Evolutionary conservation across 352 stramenopile genomes (phyloP).

Genomic region (Peronospora belbahrii): DNA sequence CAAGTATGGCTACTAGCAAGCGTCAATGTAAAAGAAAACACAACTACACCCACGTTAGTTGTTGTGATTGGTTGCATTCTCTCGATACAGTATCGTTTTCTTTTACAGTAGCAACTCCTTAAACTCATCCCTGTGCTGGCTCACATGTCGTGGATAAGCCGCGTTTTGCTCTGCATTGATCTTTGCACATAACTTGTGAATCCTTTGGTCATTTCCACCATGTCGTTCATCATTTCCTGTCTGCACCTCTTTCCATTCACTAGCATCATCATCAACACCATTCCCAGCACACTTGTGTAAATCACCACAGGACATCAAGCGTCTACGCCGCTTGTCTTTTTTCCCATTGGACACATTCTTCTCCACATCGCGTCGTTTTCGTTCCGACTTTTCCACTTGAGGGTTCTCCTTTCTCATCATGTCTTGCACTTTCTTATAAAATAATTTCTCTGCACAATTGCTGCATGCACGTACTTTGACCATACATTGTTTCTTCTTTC

Average conservation of each 20-base stretch:
- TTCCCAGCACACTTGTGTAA: neutral
- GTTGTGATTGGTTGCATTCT: no score
- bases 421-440: constrained; percentile 49
- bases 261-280: neutral
- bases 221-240: neutral
- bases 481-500: constrained; percentile 54
- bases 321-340: constrained; percentile 8
- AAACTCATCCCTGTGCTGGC: constrained; percentile 1
- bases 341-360: neutral
- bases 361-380: constrained; percentile 11
- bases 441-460: constrained; percentile 57
- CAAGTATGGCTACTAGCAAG: constrained; percentile 68
- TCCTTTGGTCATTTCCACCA: neutral
- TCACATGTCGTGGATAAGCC: neutral
- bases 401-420: constrained; percentile 10
- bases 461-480: constrained; percentile 74
- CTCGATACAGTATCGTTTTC: no score
- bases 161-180: constrained; percentile 30
- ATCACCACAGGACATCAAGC: neutral
- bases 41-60: no score
- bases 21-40: no score
- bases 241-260: neutral
- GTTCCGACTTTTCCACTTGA: constrained; percentile 8
- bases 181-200: constrained; percentile 30
- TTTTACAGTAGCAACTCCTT: constrained; percentile 11